Base-by-base conservation (phyloP, 2,329 filamentous ascomycete genomes). In the Hirsutella minnesotensis region DNA sequence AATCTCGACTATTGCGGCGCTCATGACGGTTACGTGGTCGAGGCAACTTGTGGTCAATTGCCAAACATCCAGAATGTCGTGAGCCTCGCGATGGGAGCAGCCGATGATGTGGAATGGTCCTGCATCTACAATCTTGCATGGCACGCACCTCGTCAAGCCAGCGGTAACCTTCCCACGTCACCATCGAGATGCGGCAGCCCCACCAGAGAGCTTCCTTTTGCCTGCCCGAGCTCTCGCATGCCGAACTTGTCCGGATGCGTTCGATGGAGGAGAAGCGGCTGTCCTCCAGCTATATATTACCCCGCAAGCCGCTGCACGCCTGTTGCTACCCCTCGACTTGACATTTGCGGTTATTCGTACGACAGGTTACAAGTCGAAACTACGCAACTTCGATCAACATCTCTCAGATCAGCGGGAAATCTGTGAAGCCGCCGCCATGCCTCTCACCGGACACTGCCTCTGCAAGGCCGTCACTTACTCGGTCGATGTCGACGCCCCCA, bases 381-480 rank as follows among this genome's bases (percentile, higher is more conserved):
- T n/a, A n/a, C n/a, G n/a, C n/a, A n/a, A n/a, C n/a, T n/a, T n/a
- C n/a, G n/a, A n/a, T n/a, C n/a, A n/a, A n/a, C n/a, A n/a, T n/a
- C n/a, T n/a, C n/a, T n/a, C n/a, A n/a, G n/a, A n/a, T n/a, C n/a
- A n/a, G n/a, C n/a, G 21, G 21, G 21, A 22, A 21, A 21, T 3
- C 18, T 27, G 12, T 30, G n/a, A 37, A 40, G 41, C n/a, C 41
- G 16, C n/a, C 34, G 12, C 49, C 48, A 83, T 83, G 79, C 66
- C 71, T 74, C 69, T 83, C 58, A 70, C 72, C 43, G 79, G 79
- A 61, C 79, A 83, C 71, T 83, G 79, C 60, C 77, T 83, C 50
- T 83, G 79, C 72, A 79, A 79, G 59, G 72, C 75, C 54, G 75
- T 83, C 63, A 83, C 80, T 57, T 88, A 86, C 71, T 71, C 71